Evolutionary conservation across 495 filamentous ascomycete genomes (phyloP).

Genomic region (Massariosphaeria phaeospora): DNA sequence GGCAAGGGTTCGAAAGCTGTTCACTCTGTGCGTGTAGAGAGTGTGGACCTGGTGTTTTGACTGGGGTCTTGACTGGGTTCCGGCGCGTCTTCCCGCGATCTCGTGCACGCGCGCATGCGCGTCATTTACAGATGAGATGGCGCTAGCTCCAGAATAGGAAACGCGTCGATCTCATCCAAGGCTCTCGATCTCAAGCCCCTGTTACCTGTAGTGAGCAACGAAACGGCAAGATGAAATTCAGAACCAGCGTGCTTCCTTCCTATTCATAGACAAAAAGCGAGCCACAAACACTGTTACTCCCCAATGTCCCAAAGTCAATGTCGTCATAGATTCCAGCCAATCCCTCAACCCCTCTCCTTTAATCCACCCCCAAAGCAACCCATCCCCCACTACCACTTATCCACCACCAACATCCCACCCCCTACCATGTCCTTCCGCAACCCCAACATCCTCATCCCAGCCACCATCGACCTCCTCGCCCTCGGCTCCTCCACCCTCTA

Average conservation of each 20-base stretch:
- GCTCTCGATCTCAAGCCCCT: neutral
- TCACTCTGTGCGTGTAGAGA: neutral
- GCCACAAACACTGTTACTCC: neutral
- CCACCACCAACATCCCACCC: neutral
- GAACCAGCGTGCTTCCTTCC: too few species aligned
- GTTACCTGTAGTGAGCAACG: too few species aligned
- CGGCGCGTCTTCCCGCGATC: slow-evolving; percentile 21
- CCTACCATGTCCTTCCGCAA: slow-evolving; percentile 34
- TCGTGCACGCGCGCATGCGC: slow-evolving; percentile 25
- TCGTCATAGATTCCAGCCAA: neutral
- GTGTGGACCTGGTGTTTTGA: neutral
- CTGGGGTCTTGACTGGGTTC: slow-evolving; percentile 8
- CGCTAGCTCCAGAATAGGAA: neutral
- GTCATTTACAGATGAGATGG: slow-evolving; percentile 13
- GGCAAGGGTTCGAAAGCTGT: neutral
- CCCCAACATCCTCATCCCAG: slow-evolving; percentile 31
- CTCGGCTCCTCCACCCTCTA: slow-evolving; percentile 34
- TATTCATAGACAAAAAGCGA: too few species aligned
- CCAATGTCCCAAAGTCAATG: neutral
- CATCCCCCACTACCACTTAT: neutral
- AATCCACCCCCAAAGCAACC: neutral
- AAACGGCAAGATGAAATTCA: too few species aligned
- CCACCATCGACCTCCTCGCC: slow-evolving; percentile 38
- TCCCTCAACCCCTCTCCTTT: neutral
- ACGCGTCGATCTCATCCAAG: neutral